These are phyloP conservation scores for Hirschioporus abietinus DNA, from an alignment of 768 basidiomycete species.

Conservation along the genomic window DNA sequence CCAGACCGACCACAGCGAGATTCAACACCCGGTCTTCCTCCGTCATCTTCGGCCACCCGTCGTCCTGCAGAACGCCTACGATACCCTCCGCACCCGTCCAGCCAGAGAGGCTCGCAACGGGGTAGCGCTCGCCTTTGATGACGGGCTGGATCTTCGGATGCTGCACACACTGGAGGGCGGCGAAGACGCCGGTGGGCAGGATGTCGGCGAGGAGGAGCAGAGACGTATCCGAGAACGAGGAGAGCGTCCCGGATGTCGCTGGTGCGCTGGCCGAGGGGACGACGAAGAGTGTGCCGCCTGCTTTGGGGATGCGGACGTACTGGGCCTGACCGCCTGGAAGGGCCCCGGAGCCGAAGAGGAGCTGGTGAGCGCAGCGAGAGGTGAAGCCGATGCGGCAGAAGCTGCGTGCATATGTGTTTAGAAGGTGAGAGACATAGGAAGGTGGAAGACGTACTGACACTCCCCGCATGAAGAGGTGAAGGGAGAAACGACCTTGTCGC, in stretches of 20 bases:
- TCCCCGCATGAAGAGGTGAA: conserved; percentile 83
- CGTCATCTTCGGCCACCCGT: background rate
- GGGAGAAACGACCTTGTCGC: conserved; percentile 75
- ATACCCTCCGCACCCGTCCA: background rate
- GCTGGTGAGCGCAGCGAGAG: conserved; percentile 55
- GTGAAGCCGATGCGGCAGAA: conserved; percentile 72
- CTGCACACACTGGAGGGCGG: conserved; percentile 62
- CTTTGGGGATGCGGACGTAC: conserved; percentile 72
- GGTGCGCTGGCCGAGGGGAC: conserved; percentile 18
- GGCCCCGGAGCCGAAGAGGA: conserved; percentile 59
- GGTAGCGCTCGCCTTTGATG: conserved; percentile 56
- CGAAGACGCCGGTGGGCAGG: conserved; percentile 75
- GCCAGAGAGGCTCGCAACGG: conserved; percentile 18
- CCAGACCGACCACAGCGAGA: conserved; percentile 67
- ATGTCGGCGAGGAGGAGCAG: conserved; percentile 73
- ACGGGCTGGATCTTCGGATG: conserved; percentile 67
- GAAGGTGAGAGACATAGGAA: background rate
- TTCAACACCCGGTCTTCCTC: conserved; percentile 48
- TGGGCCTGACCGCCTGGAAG: conserved; percentile 77
- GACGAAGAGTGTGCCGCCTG: conserved; percentile 72
- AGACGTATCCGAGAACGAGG: conserved; percentile 49
- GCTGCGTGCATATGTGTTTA: conserved; percentile 31
- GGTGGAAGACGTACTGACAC: conserved; percentile 57
- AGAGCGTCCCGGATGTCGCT: background rate
- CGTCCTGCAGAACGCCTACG: background rate